Evolutionary conservation across 2,329 filamentous ascomycete genomes (phyloP), one percentile per base, ranked within the genome.

Genomic region (Beauveria asiatica): DNA sequence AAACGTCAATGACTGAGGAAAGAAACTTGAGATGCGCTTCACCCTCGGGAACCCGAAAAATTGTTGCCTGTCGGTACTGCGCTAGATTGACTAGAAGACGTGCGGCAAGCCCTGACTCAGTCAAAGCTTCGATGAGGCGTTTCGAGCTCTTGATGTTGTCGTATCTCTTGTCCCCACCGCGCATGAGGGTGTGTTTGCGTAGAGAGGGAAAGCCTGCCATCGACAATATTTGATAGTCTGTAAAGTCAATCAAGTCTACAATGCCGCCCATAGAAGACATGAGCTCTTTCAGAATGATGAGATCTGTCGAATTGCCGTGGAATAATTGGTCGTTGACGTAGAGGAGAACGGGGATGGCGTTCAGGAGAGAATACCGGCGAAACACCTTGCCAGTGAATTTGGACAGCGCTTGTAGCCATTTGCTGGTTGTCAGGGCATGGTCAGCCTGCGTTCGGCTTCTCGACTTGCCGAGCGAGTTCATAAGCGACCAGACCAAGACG

Each of bases 231-330:
- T 97, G 92, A 19, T 86, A 78, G 66, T 99, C 93, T 33, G 90
- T 97, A 68, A 96, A 93, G 68, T 92, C 90, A 57, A 87, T 83
- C 62, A 93, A 88, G 4, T 92, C 86, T 13, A 93, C 87, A 62
- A 99, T 92, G 50, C 95, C 95, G 19, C 90, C 91, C 94, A 99
- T 97, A 2, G 89, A 90, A 41, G 86, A 85, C 56, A 97, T 88
- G 62, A 99, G 83, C 69, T 97, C 91, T 69, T 94, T 89, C 46
- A 99, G 77, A 62, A 99, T 90, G 64, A 96, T 90, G 39, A 99
- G 80, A 71, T 97, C 92, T 10, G 90, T 95, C 0, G 92, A 88
- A 66, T 96, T 95, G 64, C 92, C 89, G 54, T 82, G 82, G 54
- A 86, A 83, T 5, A 99, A 82, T 70, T 97, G 92, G 62, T 90